Evolutionary conservation across 2,329 filamentous ascomycete species (phyloP), one percentile per base, ranked within the genome.

Genomic region (Elsinoe ampelina): DNA sequence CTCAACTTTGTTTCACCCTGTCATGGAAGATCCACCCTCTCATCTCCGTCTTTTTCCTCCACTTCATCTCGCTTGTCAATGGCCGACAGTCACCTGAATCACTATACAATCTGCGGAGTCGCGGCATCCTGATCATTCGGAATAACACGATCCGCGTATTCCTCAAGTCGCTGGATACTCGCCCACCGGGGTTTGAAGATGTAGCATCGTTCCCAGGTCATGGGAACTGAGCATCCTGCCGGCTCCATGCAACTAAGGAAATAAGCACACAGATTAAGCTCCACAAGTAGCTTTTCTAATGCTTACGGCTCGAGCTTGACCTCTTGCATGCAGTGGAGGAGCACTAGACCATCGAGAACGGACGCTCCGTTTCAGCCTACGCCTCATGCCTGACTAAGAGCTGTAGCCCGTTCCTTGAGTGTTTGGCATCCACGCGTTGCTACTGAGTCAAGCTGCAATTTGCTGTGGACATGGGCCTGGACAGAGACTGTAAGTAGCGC

Each of bases 281-380:
- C 41, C 41, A 45, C 41, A 45, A 45, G 41, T 45, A 19, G 17
- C n/a, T 42, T 45, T 19, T 5, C 5, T 13, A 10, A 26, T 22
- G 41, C 19, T 45, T 45, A 45, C 11, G 20, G 41, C 11, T 26
- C 30, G 41, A 45, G 41, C 41, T 45, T 45, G 41, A 22, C 20
- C 19, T 45, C 19, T 45, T 45, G 20, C 19, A 45, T 13, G 20
- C 41, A 45, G 41, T 26, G 41, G 41, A 45, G 41, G 26, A 45
- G 41, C 41, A 45, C 12, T 20, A 22, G 41, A 45, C 17, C 17
- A 20, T 45, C 41, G 20, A 45, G 41, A 45, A 45, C 41, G 26
- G 20, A n/a, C 41, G 8, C 41, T 45, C 41, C 41, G 41, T 45
- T 45, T 45, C 20, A 45, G 41, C 41, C 41, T 45, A 45, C 41